Evolutionary conservation across 495 filamentous ascomycete genomes (phyloP), one percentile per base, ranked within the genome.

Genomic region (Pseudotulostoma volvatum): DNA sequence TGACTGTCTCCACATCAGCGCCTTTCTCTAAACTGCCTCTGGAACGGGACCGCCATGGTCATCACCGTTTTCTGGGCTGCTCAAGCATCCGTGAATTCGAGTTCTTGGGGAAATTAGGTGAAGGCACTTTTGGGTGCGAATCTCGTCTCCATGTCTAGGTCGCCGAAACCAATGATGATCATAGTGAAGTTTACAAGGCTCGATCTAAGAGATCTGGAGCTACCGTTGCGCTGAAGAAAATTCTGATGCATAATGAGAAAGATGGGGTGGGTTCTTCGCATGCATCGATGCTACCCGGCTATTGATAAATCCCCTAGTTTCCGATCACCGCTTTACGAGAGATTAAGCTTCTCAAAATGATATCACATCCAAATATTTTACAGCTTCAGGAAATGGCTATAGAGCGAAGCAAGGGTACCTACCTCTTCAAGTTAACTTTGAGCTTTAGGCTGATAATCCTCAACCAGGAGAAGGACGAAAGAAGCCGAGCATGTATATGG

Each of bases 251-350:
- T 49, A 84, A 88, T 43, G 92, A 99, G 63, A 76, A 84, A 48
- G 92, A 99, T 64, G 92, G 92, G 21, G 79, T 82, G 51, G 52
- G 74, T 63, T 31, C 3, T 9, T 18, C 19, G 16, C 7, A 31
- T 23, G 15, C 25, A n/a, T 3, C 28, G 28, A 18, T 18, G 37
- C 4, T 9, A 18, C 9, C 20, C 11, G 15, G 18, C 16, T 36
- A 31, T 15, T 35, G 28, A 34, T 44, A 48, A 37, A 45, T 39
- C 36, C 40, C 16, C 34, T 20, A 95, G 31, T 96, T 96, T 50
- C 92, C 92, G 4, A 90, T 99, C 17, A 99, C 92, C 0, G 92
- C 92, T 1, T 82, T 96, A 18, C 79, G 92, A 50, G 92, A 99
- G 57, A 94, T 99, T 66, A 96, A 95, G 65, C 71, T 99, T 19